Conservation (phyloP, 192 early-diverging fungal genomes). For the Coemansia sp. region DNA sequence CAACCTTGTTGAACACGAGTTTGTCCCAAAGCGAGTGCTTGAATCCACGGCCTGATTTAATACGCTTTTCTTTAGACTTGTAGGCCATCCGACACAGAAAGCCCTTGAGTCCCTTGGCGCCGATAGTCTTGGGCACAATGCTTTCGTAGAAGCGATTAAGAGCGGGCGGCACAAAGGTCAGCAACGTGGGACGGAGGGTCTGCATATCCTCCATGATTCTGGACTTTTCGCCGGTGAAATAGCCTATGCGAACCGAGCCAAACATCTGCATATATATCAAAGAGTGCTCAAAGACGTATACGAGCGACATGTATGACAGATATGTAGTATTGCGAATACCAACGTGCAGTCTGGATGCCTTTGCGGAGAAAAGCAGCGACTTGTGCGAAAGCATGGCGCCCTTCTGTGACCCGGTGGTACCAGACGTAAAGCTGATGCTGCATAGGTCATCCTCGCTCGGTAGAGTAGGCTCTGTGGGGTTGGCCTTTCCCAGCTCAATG, state of each 20-base stretch:
- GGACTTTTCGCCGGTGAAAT: constrained; percentile 68
- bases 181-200: constrained; percentile 71
- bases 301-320: constrained; percentile 70
- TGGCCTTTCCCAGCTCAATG: constrained; percentile 59
- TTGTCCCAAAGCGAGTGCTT: constrained; percentile 84
- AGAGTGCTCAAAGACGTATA: constrained; percentile 77
- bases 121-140: constrained; percentile 54
- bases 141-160: constrained; percentile 83
- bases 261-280: constrained; percentile 52
- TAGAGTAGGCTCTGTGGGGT: constrained; percentile 47
- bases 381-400: constrained; percentile 57
- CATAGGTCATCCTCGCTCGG: constrained; percentile 66
- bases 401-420: constrained; percentile 72
- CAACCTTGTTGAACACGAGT: constrained; percentile 82
- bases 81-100: constrained; percentile 54
- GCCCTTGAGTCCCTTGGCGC: constrained; percentile 49
- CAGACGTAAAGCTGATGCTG: constrained; percentile 72
- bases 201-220: constrained; percentile 75
- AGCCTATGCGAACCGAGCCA: constrained; percentile 69
- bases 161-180: constrained; percentile 72
- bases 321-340: constrained; percentile 8
- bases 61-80: constrained; percentile 58
- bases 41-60: constrained; percentile 56
- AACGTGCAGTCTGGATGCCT: neutral
- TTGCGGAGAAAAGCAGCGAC: constrained; percentile 2